A percentile compares a stretch with the other conserved stretches of the same genome.
These are phyloP conservation scores for Emergomyces orientalis DNA, from an alignment of 2,329 filamentous ascomycete genomes.

Conservation along the genomic window DNA sequence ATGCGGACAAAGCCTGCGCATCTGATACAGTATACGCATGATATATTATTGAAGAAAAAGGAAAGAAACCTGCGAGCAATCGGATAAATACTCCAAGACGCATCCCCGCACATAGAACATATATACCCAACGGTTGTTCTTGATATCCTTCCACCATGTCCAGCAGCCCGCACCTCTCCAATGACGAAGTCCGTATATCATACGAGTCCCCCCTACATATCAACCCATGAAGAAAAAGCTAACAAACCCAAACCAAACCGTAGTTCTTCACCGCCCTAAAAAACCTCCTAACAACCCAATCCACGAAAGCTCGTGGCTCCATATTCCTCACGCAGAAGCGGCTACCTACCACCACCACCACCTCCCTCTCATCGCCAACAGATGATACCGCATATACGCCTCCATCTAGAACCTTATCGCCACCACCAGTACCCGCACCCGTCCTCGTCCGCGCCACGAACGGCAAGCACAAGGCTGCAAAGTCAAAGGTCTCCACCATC, in stretches of 20 bases:
- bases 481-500: conserved; percentile 71
- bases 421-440: conserved; percentile 50
- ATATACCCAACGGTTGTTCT: not conserved
- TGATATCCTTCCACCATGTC: not conserved
- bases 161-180: conserved; percentile 23
- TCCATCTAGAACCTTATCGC: not conserved
- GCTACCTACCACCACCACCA: conserved; percentile 16
- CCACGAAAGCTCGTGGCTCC: conserved; percentile 34
- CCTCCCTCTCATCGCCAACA: conserved; percentile 36
- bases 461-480: conserved; percentile 57
- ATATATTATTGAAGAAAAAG: not conserved
- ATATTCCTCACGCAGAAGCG: conserved; percentile 39
- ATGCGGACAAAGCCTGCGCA: not conserved
- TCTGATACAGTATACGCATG: not conserved
- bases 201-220: not conserved
- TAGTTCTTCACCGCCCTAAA: conserved; percentile 38
- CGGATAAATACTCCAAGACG: not conserved
- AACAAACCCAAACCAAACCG: not conserved
- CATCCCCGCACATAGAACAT: not conserved
- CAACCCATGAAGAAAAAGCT: not conserved
- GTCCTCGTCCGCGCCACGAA: conserved; percentile 78
- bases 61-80: not conserved
- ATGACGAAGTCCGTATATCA: conserved; percentile 33
- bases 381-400: conserved; percentile 42
- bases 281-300: conserved; percentile 32